Evolutionary conservation across 805 yeast genomes (phyloP), one percentile per base, ranked within the genome.

Genomic region (Candida sithepensis): DNA sequence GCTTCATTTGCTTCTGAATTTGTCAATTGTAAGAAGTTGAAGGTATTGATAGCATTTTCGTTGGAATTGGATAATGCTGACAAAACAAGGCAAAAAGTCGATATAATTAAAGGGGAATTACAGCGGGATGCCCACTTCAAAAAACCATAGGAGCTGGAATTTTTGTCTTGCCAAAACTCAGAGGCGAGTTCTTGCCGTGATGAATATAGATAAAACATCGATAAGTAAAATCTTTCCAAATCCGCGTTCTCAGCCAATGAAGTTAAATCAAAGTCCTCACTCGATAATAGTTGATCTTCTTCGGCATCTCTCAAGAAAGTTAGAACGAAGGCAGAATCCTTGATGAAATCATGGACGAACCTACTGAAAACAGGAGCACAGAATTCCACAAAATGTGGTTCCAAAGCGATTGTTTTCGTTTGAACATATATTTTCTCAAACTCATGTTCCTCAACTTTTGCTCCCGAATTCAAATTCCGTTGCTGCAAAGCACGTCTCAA

Each of bases 101-200:
- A 85, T 44, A 88, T 79, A 70, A 90, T 88, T 42, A 89, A 71
- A 9, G 92, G 84, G 14, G 88, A 88, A 51, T 83, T 89, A 46
- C 69, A 67, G 57, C 87, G 82, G 2, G 94, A 73, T 0, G 96
- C 95, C 98, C 98, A 94, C 46, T 79, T 79, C 37, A 92, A 71
- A 54, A 94, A 91, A 0, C 96, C 97, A 58, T 79, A 74, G 2
- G 88, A 71, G 48, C 82, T 82, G 13, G 84, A 77, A 45, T 77
- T 81, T 18, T 77, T 70, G 52, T 85, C 88, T 12, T 66, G 63
- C 96, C 96, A 91, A 59, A 88, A 85, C 12, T 69, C 66, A 1
- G 72, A 58, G 13, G 86, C 77, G 7, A 83, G 67, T 0, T 75
- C 74, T 0, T 83, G 80, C 47, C 96, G 73, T 16, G 78, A 73